These are phyloP conservation scores for Drosera capensis DNA, from an alignment of 148 eudicot genomes.

Conservation along the genomic window DNA sequence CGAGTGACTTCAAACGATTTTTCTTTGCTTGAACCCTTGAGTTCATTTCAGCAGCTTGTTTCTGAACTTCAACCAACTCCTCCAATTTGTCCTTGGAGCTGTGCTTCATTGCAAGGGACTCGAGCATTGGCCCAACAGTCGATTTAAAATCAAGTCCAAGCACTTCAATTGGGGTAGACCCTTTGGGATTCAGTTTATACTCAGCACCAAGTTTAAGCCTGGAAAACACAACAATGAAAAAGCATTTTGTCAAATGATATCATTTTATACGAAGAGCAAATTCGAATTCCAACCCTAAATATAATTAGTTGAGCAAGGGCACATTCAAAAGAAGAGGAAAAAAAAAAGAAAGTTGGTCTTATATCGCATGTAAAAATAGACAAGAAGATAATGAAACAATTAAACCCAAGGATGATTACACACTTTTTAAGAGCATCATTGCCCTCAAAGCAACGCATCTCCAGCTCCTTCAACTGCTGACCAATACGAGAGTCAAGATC, in stretches of 20 bases:
- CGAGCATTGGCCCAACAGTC: conserved; percentile 53
- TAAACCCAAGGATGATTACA: neutral
- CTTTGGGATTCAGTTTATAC: conserved; percentile 47
- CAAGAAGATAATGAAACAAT: neutral
- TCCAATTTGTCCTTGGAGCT: conserved; percentile 49
- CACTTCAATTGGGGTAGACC: conserved; percentile 58
- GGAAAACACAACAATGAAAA: conserved; percentile 6
- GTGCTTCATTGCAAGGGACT: conserved; percentile 37
- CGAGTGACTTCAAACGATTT: conserved; percentile 37
- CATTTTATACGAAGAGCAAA: neutral
- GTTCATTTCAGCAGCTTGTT: conserved; percentile 43
- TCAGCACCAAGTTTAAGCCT: conserved; percentile 78
- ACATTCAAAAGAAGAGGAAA: too few relatives aligned
- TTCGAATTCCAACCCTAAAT: neutral
- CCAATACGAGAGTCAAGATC: conserved; percentile 47
- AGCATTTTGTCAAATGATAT: neutral
- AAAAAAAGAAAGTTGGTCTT: too few relatives aligned
- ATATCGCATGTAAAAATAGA: neutral
- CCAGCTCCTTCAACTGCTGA: conserved; percentile 59
- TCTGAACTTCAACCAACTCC: conserved; percentile 62
- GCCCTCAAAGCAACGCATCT: conserved; percentile 49
- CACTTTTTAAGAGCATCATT: conserved; percentile 78
- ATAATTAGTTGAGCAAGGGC: too few relatives aligned
- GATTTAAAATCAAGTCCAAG: conserved; percentile 69
- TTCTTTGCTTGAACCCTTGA: conserved; percentile 51